phyloP scores from a whole-genome alignment of 1,284 basidiomycete species.

The Stereum hirsutum region DNA sequence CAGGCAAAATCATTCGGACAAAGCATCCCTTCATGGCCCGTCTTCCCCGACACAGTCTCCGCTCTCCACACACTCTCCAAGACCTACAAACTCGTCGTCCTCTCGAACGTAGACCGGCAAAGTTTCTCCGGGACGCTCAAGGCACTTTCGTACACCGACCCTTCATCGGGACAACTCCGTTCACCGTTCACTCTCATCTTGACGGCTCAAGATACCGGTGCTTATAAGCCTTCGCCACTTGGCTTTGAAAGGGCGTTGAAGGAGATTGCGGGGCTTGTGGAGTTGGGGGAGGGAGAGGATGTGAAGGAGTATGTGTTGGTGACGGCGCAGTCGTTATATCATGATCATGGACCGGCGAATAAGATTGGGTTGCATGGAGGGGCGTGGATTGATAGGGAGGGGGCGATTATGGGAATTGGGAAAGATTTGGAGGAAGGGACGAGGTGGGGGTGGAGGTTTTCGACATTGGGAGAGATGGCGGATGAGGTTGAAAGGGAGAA shows the following conservation, averaged over 20 bases:
- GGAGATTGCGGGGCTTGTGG: not conserved
- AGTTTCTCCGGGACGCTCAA: slow-evolving; percentile 51
- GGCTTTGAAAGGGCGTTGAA: not conserved
- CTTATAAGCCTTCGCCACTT: not conserved
- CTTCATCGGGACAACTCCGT: not conserved
- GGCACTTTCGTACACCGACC: not conserved
- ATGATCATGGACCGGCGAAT: not conserved
- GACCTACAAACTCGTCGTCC: slow-evolving; percentile 57
- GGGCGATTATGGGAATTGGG: not conserved
- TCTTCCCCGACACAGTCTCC: slow-evolving; percentile 55
- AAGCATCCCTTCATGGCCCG: slow-evolving; percentile 51
- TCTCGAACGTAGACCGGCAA: slow-evolving; percentile 64
- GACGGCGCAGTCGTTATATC: not conserved
- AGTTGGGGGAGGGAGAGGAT: not conserved
- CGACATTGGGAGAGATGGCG: slow-evolving; percentile 1
- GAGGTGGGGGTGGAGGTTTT: not conserved
- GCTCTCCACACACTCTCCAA: slow-evolving; percentile 51
- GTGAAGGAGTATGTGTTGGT: not conserved
- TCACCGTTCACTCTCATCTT: not conserved
- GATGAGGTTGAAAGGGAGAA: not conserved
- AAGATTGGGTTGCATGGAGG: not conserved
- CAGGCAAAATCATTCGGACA: slow-evolving; percentile 33
- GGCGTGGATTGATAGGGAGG: not conserved
- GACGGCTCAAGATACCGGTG: not conserved
- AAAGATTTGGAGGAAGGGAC: not conserved